Conservation (phyloP, 768 basidiomycete species). For the Phaeotremella skinneri region DNA sequence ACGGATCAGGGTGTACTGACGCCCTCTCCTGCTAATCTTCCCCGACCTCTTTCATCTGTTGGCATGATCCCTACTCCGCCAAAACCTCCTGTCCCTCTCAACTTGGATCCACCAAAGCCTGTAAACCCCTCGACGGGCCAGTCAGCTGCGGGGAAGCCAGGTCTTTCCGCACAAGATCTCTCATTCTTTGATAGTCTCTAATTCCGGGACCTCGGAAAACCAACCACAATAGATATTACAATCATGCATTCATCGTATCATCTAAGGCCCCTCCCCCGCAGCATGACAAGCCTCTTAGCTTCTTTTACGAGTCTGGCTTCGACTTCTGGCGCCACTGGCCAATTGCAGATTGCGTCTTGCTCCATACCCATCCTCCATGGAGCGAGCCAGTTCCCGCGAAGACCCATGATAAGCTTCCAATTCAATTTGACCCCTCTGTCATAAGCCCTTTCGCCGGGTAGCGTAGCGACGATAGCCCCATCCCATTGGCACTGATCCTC, state of each 20-base stretch:
- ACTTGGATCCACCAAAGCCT: too few species aligned
- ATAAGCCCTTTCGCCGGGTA: slow-evolving; percentile 27
- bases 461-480: slow-evolving; percentile 23
- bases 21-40: too few species aligned
- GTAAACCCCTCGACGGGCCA: too few species aligned
- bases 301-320: slow-evolving; percentile 7
- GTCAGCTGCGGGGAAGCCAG: slow-evolving; percentile 56
- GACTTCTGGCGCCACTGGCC: slow-evolving; percentile 32
- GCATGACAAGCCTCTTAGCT: not conserved
- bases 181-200: slow-evolving; percentile 81
- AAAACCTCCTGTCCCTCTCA: too few species aligned
- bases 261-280: not conserved
- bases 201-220: slow-evolving; percentile 15
- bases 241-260: not conserved
- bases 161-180: slow-evolving; percentile 76
- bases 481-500: slow-evolving; percentile 1
- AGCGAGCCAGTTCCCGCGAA: slow-evolving; percentile 28
- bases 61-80: too few species aligned
- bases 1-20: too few species aligned
- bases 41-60: too few species aligned
- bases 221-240: too few species aligned
- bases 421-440: slow-evolving; percentile 33
- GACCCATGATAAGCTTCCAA: slow-evolving; percentile 36
- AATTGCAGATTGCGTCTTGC: slow-evolving; percentile 24
- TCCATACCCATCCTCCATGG: slow-evolving; percentile 35